Conservation (phyloP, 23 red algal species). For the Cyanidiococcus yangmingshanensis region DNA sequence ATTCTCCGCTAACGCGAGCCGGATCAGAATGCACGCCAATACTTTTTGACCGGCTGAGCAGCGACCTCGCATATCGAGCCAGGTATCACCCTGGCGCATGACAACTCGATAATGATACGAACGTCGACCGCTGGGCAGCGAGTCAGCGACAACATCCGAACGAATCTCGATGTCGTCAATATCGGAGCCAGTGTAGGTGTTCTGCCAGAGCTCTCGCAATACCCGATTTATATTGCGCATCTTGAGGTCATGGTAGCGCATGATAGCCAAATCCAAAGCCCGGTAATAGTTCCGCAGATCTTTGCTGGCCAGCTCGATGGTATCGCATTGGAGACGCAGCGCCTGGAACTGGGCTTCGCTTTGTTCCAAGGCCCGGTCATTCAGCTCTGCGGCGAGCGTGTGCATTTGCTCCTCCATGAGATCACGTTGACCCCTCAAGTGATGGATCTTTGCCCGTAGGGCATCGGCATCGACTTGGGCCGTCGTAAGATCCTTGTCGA, state of each 20-base stretch:
- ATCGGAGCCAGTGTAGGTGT: constrained; percentile 75
- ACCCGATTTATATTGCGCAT: constrained; percentile 86
- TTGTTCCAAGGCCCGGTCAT: neutral
- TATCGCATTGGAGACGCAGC: constrained; percentile 38
- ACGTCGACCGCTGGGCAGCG: constrained; percentile 21
- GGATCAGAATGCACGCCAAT: constrained; percentile 84
- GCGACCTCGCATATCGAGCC: constrained; percentile 88
- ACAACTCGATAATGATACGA: constrained; percentile 90
- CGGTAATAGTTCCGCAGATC: constrained; percentile 74
- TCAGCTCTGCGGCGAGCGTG: neutral
- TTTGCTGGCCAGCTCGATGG: constrained; percentile 43
- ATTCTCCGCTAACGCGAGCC: constrained; percentile 75
- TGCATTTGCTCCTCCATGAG: neutral
- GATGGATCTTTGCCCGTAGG: neutral
- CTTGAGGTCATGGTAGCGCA: constrained; percentile 86
- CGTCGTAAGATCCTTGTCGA: neutral
- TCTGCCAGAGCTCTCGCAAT: constrained; percentile 85
- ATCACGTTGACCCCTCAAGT: neutral
- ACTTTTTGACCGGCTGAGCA: constrained; percentile 99
- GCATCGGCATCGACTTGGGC: neutral
- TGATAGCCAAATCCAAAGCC: constrained; percentile 85
- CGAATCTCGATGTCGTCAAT: constrained; percentile 95
- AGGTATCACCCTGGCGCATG: constrained; percentile 80
- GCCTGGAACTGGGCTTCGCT: constrained; percentile 1
- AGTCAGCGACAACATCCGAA: constrained; percentile 51